Conservation (phyloP, 2,329 filamentous ascomycete genomes). For the Cladophialophora chaetospira region DNA sequence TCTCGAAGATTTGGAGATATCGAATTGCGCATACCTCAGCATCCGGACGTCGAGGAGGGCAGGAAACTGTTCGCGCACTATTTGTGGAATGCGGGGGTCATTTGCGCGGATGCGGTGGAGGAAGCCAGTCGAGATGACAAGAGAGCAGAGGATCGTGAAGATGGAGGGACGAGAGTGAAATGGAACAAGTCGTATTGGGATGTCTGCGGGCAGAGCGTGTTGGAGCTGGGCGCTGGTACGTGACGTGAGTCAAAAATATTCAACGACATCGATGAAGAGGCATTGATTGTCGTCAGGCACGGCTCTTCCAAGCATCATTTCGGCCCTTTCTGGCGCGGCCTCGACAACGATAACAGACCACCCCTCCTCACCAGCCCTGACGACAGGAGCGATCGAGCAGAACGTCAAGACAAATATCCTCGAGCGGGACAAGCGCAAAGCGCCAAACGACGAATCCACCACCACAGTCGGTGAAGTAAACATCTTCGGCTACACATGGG, state of each 20-base stretch:
- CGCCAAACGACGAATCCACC: neutral
- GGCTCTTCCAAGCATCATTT: conserved; percentile 45
- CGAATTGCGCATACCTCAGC: conserved; percentile 43
- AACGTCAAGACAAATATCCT: conserved; percentile 26
- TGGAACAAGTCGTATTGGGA: conserved; percentile 39
- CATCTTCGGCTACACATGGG: conserved; percentile 30
- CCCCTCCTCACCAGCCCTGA: conserved; percentile 45
- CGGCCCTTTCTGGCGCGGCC: conserved; percentile 40
- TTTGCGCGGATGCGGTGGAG: conserved; percentile 48
- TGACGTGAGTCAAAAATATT: conserved; percentile 27
- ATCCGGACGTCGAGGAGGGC: conserved; percentile 52
- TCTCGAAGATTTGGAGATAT: conserved; percentile 46
- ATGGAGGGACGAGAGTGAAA: neutral
- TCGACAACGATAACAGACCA: conserved; percentile 55
- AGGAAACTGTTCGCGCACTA: conserved; percentile 60
- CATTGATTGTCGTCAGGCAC: conserved; percentile 39
- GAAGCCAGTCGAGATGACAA: conserved; percentile 32
- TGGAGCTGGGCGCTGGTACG: conserved; percentile 65
- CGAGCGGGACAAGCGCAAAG: neutral
- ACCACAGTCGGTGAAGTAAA: conserved; percentile 1
- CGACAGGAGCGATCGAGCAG: conserved; percentile 27
- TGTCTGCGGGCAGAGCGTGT: conserved; percentile 53
- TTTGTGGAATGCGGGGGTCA: conserved; percentile 57
- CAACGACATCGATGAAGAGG: conserved; percentile 4
- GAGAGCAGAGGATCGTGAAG: conserved; percentile 17